Conservation (phyloP, 75 land plant genomes). For the Gnetum montanum region DNA sequence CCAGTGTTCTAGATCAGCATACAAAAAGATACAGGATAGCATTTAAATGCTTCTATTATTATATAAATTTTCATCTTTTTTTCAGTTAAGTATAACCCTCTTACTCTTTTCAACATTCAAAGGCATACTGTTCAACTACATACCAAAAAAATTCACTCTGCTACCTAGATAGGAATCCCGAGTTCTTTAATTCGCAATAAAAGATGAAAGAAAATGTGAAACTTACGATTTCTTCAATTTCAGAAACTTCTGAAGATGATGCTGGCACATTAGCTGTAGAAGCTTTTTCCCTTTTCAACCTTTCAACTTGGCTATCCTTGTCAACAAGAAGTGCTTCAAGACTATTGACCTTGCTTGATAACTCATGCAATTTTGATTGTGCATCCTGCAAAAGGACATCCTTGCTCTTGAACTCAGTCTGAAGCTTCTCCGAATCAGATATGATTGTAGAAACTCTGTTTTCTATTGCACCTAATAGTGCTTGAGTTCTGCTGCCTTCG, state of each 20-base stretch:
- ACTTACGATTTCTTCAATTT: slow-evolving; percentile 70
- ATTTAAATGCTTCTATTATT: no score
- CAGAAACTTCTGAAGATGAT: slow-evolving; percentile 34
- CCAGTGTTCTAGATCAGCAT: no score
- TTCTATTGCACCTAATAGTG: slow-evolving; percentile 26
- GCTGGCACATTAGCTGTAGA: slow-evolving; percentile 10
- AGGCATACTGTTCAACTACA: no score
- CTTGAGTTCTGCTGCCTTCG: slow-evolving; percentile 14
- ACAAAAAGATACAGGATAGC: no score
- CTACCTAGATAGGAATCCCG: no score
- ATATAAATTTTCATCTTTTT: no score
- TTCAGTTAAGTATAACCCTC: no score
- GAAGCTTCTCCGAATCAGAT: slow-evolving; percentile 40
- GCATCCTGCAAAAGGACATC: slow-evolving; percentile 52
- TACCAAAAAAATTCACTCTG: no score
- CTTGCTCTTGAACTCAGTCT: slow-evolving; percentile 30
- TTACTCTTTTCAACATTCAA: no score
- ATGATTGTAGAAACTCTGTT: slow-evolving; percentile 21
- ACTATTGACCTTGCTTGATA: slow-evolving; percentile 20
- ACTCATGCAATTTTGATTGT: slow-evolving; percentile 40
- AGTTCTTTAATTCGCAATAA: no score
- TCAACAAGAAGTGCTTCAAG: slow-evolving; percentile 43
- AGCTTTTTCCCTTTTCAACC: slow-evolving; percentile 24
- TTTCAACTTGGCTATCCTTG: slow-evolving; percentile 37
- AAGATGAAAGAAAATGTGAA: neutral